A percentile compares a stretch with the other conserved stretches of the same genome.
Conservation (phyloP, 2,329 filamentous ascomycete species). For the Helicocarpus griseus region DNA sequence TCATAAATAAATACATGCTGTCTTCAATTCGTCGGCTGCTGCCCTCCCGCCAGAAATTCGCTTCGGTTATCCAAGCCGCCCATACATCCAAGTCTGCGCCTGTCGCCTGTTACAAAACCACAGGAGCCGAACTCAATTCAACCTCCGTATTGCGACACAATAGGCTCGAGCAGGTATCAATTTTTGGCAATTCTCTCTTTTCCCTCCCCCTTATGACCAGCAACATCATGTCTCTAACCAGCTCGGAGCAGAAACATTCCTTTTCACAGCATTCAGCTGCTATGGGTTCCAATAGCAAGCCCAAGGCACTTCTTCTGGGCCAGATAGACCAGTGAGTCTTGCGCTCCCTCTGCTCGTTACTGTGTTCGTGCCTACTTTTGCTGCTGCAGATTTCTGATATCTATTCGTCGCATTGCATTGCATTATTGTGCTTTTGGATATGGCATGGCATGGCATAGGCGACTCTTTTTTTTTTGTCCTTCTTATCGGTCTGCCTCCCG, state of each 20-base stretch:
- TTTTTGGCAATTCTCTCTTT: neutral
- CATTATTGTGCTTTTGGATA: neutral
- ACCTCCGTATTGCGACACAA: too few relatives aligned
- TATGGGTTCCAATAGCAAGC: constrained; percentile 28
- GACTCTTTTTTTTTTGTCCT: too few relatives aligned
- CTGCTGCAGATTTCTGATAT: neutral
- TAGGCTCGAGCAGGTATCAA: too few relatives aligned
- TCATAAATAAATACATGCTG: too few relatives aligned
- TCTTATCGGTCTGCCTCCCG: too few relatives aligned
- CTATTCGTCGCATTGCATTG: neutral
- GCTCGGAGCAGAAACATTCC: neutral
- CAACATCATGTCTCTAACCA: too few relatives aligned
- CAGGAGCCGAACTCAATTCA: neutral
- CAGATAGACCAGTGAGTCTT: constrained; percentile 51
- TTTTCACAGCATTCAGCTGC: too few relatives aligned
- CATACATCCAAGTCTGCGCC: neutral
- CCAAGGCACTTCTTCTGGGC: constrained; percentile 55
- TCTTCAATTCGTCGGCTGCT: too few relatives aligned
- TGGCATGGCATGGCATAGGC: too few relatives aligned
- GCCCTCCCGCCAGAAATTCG: neutral
- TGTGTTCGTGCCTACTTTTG: neutral
- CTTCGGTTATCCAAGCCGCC: neutral
- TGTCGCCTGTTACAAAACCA: neutral
- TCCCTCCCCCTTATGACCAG: too few relatives aligned
- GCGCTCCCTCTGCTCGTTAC: neutral